A percentile compares a stretch with the other conserved stretches of the same genome.
These are phyloP conservation scores for Chaetoscypha palmicola DNA, from an alignment of 2,329 filamentous ascomycete genomes.

Conservation along the genomic window DNA sequence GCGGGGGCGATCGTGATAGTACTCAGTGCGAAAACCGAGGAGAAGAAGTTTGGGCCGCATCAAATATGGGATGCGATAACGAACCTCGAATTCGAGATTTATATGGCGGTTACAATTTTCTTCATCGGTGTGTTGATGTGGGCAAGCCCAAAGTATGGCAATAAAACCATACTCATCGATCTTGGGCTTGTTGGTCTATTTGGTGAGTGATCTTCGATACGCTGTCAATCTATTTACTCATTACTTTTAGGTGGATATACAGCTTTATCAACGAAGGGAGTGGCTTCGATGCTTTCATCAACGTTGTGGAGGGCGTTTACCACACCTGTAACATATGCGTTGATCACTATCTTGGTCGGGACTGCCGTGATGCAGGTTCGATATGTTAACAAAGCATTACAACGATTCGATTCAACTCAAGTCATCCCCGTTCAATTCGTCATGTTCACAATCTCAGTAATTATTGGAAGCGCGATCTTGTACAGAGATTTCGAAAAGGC, in stretches of 20 bases:
- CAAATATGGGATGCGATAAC: slow-evolving; percentile 88
- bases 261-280: slow-evolving; percentile 91
- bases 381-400: slow-evolving; percentile 84
- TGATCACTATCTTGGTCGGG: slow-evolving; percentile 69
- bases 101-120: slow-evolving; percentile 66
- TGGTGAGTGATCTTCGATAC: slow-evolving; percentile 48
- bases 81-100: slow-evolving; percentile 82
- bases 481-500: slow-evolving; percentile 93
- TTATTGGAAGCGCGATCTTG: slow-evolving; percentile 84
- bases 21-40: slow-evolving; percentile 79
- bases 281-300: slow-evolving; percentile 89
- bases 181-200: slow-evolving; percentile 89
- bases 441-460: slow-evolving; percentile 90
- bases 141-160: slow-evolving; percentile 77
- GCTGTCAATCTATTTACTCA: slow-evolving; percentile 10
- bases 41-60: slow-evolving; percentile 83
- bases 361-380: slow-evolving; percentile 96
- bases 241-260: slow-evolving; percentile 72
- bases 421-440: slow-evolving; percentile 98
- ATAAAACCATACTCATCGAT: slow-evolving; percentile 82
- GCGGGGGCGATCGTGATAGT: slow-evolving; percentile 88
- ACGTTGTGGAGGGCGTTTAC: slow-evolving; percentile 83
- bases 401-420: slow-evolving; percentile 93
- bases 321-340: slow-evolving; percentile 83
- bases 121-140: slow-evolving; percentile 75